phyloP scores from a whole-genome alignment of 441 rosid genomes.

The Aleurites moluccanus region DNA sequence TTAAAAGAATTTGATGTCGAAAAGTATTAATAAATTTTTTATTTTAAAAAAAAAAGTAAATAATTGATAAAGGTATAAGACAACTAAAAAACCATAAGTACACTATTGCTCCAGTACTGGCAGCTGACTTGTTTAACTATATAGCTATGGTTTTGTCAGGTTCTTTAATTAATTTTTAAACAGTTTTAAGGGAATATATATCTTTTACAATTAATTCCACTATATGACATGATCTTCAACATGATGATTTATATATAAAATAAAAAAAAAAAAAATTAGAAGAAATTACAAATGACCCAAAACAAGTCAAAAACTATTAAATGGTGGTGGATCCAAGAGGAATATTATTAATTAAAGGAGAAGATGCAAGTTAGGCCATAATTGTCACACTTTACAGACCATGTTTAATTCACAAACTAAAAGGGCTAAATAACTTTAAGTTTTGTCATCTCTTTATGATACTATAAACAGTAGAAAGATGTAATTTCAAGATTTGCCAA shows the following conservation, averaged over 20 bases:
- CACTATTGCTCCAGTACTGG: no score
- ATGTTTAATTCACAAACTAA: neutral
- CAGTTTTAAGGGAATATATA: neutral
- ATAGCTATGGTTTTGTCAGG: neutral
- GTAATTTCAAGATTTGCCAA: constrained; percentile 18
- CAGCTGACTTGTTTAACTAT: no score
- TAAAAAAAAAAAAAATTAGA: neutral
- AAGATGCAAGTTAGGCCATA: constrained; percentile 7
- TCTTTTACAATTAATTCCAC: neutral
- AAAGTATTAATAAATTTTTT: no score
- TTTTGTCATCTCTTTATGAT: constrained; percentile 30
- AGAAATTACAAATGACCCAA: neutral
- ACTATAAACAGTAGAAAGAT: constrained; percentile 24
- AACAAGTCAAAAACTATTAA: constrained; percentile 21
- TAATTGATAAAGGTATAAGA: no score
- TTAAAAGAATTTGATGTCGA: no score
- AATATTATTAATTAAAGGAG: neutral
- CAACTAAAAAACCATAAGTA: no score
- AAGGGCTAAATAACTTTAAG: constrained; percentile 16
- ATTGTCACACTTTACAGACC: constrained; percentile 7
- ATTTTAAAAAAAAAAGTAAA: no score
- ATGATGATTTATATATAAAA: constrained; percentile 3
- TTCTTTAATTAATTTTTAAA: neutral
- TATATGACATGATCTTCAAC: neutral
- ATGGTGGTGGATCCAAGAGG: constrained; percentile 28